Conservation (phyloP, 352 stramenopile genomes). For the Globisporangium takayamanum region DNA sequence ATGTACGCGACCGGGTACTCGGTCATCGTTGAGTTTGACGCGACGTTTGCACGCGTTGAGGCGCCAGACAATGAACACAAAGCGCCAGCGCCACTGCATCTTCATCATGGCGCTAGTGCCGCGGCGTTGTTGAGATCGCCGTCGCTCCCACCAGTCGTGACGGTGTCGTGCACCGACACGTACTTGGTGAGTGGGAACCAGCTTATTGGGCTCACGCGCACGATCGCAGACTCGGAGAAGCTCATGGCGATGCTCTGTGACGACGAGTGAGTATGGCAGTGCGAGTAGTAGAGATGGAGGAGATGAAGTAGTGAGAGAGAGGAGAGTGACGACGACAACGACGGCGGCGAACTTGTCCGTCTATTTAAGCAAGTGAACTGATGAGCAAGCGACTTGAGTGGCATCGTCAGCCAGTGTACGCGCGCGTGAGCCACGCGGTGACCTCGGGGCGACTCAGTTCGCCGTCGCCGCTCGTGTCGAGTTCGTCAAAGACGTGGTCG, state of each 20-base stretch:
- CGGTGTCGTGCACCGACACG: constrained; percentile 66
- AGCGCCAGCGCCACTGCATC: constrained; percentile 3
- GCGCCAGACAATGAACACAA: constrained; percentile 11
- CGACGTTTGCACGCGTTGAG: constrained; percentile 46
- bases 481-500: constrained; percentile 42
- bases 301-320: background rate
- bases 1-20: constrained; percentile 68
- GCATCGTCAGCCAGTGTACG: constrained; percentile 21
- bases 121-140: background rate
- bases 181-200: constrained; percentile 68
- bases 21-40: constrained; percentile 73
- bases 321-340: no score
- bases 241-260: constrained; percentile 25
- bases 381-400: background rate
- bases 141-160: constrained; percentile 27
- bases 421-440: constrained; percentile 45
- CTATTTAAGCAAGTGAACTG: constrained; percentile 1
- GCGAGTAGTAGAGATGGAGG: background rate
- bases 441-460: constrained; percentile 56
- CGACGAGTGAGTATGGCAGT: constrained; percentile 10
- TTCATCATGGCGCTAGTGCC: background rate
- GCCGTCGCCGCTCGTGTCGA: constrained; percentile 56
- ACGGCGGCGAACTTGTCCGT: background rate
- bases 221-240: constrained; percentile 76
- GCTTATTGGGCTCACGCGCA: constrained; percentile 72